Evolutionary conservation across 192 early-diverging fungal genomes (phyloP).

Genomic region (Thamnidium elegans): DNA sequence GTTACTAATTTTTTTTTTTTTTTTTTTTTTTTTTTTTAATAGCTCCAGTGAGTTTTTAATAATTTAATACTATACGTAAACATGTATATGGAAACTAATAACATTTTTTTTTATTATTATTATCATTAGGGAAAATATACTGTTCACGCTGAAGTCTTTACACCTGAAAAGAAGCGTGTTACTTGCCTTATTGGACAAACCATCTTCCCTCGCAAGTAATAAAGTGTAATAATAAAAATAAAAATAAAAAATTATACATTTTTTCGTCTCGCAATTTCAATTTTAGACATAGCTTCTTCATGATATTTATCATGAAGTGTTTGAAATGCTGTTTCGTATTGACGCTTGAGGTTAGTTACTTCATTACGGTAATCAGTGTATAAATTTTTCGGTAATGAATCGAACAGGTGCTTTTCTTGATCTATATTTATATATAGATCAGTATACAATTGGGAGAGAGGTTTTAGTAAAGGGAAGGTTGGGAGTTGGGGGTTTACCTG

Average conservation of each 20-base stretch:
- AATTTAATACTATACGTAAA: neutral
- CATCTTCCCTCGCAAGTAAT: constrained; percentile 31
- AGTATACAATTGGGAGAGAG: neutral
- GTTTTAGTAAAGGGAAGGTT: too few relatives aligned
- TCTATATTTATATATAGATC: neutral
- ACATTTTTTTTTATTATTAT: constrained; percentile 1
- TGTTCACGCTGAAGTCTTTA: constrained; percentile 43
- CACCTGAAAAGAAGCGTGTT: constrained; percentile 36
- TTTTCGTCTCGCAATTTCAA: neutral
- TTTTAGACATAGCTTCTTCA: neutral
- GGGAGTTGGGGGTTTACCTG: too few relatives aligned
- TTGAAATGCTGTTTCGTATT: neutral
- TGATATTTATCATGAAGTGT: neutral
- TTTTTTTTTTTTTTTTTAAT: neutral
- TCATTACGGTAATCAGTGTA: neutral
- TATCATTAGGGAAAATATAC: constrained; percentile 48
- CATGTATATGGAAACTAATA: neutral
- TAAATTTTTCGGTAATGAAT: too few relatives aligned
- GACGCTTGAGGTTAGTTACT: neutral
- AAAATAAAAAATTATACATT: neutral
- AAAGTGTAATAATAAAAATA: neutral
- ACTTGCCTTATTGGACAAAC: constrained; percentile 46
- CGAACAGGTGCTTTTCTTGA: too few relatives aligned
- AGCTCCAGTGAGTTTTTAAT: constrained; percentile 13
- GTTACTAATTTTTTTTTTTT: neutral